Base-by-base conservation (phyloP, 1,139 yeast genomes). In the Suhomyces yuchorum region DNA sequence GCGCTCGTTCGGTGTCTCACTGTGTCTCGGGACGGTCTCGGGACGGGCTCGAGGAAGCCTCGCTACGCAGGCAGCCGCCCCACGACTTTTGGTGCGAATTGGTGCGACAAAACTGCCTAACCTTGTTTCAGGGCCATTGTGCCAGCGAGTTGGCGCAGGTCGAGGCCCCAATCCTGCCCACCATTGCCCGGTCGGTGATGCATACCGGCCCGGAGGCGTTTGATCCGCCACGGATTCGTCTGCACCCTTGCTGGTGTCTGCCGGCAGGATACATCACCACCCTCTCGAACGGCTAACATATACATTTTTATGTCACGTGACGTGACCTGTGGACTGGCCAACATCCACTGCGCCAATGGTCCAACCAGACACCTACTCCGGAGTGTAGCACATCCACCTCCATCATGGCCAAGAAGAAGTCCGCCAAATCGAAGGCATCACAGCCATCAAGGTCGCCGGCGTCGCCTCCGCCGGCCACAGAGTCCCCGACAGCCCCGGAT, bases 401-500 rank as follows among this genome's bases (percentile, higher is more conserved):
- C 39, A 35, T 37, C 33, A 48, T 48, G 51, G 51, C 51, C 23
- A 48, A 48, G 37, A 48, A 48, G 47, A 48, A 43, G 39, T 34
- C 24, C 26, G 35, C 35, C 37, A 48, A 43, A 42, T 14, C 20
- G 12, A 43, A 37, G 42, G 34, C 34, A 14, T 23, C 33, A 14
- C 26, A 4, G 9, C 26, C 39, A 12, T 6, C 28, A 9, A 14
- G 8, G 39, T 18, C 37, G 8, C 30, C 8, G 40, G 22, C 9
- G 9, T 23, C 19, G 32, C 30, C 30, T 3, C 12, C 24, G 17
- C 32, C 40, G 2, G 14, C 20, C 8, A 9, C 35, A 17, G 34
- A 38, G 11, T 8, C 41, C 14, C 8, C 9, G 11, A 19, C 20
- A 9, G 34, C 19, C 11, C 26, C 34, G 23, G 40, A 35, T 35